These are phyloP conservation scores for Cercospora zeae-maydis DNA, from an alignment of 2,329 filamentous ascomycete genomes.

Conservation along the genomic window DNA sequence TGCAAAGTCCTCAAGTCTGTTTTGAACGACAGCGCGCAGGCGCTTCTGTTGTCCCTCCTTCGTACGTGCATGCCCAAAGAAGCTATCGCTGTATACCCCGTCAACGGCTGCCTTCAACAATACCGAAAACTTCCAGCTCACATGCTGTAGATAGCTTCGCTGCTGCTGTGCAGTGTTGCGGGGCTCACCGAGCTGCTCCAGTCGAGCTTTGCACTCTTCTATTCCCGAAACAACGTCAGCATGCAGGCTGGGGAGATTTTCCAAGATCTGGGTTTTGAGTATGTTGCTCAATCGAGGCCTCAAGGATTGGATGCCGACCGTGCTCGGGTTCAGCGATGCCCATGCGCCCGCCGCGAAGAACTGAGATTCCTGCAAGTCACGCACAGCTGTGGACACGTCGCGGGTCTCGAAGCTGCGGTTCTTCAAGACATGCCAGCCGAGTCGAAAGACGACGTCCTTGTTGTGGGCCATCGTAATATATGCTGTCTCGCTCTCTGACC, in stretches of 20 bases:
- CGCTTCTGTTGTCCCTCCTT: background rate
- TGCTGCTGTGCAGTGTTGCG: background rate
- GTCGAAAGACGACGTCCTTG: background rate
- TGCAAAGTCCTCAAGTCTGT: background rate
- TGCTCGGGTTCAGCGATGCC: background rate
- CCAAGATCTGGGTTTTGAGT: background rate
- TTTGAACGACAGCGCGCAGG: background rate
- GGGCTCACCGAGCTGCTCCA: background rate
- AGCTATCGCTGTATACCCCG: background rate
- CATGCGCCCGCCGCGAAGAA: background rate
- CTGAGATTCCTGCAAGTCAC: background rate
- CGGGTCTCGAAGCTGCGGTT: background rate
- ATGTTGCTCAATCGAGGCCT: constrained; percentile 1
- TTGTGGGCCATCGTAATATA: background rate
- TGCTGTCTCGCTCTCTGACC: constrained; percentile 4
- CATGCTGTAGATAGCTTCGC: background rate
- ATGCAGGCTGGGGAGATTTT: background rate
- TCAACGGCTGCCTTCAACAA: background rate
- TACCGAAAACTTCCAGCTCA: background rate
- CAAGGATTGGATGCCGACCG: background rate
- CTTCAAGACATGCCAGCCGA: constrained; percentile 14
- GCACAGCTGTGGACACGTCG: background rate
- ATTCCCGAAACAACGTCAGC: background rate
- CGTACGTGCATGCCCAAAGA: background rate
- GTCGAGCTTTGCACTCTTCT: background rate